Base-by-base conservation (phyloP, 345 rosid species). In the Iberis pinnata region DNA sequence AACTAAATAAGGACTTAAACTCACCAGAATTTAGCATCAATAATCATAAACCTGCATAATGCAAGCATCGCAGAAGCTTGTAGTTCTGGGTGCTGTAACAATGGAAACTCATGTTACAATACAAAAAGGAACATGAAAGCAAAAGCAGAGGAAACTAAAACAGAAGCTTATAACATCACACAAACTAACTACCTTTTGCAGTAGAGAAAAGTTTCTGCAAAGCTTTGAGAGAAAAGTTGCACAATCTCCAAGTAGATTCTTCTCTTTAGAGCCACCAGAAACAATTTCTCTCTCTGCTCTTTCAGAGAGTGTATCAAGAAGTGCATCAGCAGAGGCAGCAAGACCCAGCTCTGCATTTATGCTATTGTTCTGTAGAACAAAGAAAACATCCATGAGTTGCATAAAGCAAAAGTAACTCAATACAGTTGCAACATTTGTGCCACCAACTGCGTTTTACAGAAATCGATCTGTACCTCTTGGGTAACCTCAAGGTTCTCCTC, bases 51-150 rank as follows among this genome's bases (percentile, higher is more conserved):
- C 59, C 88, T 79, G 71, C 96, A 85, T 51, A 92, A 70, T 41
- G 97, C 96, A 57, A 92, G 96, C 96, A 92, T 77, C 61, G 80
- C 97, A 35, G 96, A 88, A 60, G 96, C 95, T 70, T 92, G 98
- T 39, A 92, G 77, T 40, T 69, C 81, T 49, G 98, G 88, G 73
- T 77, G 73, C 98, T 78, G 81, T 69, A 51, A 74, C 41, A 37
- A 24, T 32, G 14, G 22, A 20, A 31, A 70, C 22, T 13, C 19
- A 52, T 37, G 8, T 9, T 40, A 45, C 61, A 19, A 43, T 25
- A 12, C 3, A 29, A 13, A n/a, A n/a, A n/a, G n/a, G n/a, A n/a
- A 44, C 33, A 18, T 15, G 49, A 57, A 27, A 50, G 50, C 24
- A 16, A 50, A 41, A 26, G 29, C 51, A 61, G 55, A 43, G 64